Evolutionary conservation across 1,284 basidiomycete genomes (phyloP).

Genomic region (Wolfiporia cocos): DNA sequence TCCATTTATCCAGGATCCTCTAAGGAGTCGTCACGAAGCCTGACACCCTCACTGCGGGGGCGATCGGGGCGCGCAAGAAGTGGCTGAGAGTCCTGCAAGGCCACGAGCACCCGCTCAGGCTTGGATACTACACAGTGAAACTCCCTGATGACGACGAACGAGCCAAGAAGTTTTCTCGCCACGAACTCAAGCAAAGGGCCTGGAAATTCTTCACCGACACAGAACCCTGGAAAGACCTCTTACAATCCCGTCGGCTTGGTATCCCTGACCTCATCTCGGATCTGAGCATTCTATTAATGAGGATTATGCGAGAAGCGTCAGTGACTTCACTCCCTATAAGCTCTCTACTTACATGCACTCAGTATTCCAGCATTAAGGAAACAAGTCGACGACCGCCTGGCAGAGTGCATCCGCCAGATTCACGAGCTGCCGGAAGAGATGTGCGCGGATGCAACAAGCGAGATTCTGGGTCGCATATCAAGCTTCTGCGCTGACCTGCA

Average conservation of each 20-base stretch:
- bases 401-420: constrained; percentile 28
- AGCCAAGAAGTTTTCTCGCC: constrained; percentile 23
- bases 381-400: constrained; percentile 34
- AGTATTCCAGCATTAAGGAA: constrained; percentile 43
- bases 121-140: constrained; percentile 60
- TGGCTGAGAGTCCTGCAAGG: constrained; percentile 48
- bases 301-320: constrained; percentile 45
- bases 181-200: constrained; percentile 31
- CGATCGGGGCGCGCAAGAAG: constrained; percentile 27
- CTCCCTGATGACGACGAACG: constrained; percentile 53
- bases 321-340: constrained; percentile 17
- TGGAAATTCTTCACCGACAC: constrained; percentile 37
- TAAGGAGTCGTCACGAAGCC: constrained; percentile 62
- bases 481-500: constrained; percentile 36
- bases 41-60: constrained; percentile 40
- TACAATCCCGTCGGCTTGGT: constrained; percentile 40
- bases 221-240: constrained; percentile 42
- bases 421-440: constrained; percentile 33
- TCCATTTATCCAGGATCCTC: no score
- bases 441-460: constrained; percentile 33
- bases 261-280: constrained; percentile 44
- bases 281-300: constrained; percentile 45
- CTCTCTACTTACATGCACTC: neutral
- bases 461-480: constrained; percentile 36
- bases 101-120: constrained; percentile 33